phyloP scores from a whole-genome alignment of 495 filamentous ascomycete species.

The Xylaria nigripes region DNA sequence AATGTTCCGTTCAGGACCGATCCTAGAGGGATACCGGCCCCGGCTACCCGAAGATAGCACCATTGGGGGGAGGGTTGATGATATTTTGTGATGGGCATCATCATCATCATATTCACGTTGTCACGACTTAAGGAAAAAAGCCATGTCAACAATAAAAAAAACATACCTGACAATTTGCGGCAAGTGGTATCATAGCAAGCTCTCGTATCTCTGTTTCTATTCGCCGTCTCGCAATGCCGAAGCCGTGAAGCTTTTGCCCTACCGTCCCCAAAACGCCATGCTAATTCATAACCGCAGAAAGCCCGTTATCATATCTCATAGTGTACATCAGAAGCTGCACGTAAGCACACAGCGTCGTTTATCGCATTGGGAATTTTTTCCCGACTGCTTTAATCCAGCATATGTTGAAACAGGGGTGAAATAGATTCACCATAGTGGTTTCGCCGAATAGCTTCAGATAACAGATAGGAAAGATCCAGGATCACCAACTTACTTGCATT shows the following conservation, averaged over 20 bases:
- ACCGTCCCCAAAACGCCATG: slow-evolving; percentile 15
- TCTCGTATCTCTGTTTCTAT: slow-evolving; percentile 14
- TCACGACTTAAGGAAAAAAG: background rate
- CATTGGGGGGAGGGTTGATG: slow-evolving; percentile 27
- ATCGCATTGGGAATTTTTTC: background rate
- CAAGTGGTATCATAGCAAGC: slow-evolving; percentile 28
- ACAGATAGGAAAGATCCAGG: slow-evolving; percentile 76
- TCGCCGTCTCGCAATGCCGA: background rate
- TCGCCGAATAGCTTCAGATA: slow-evolving; percentile 86
- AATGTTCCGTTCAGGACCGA: slow-evolving; percentile 48
- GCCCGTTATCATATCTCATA: slow-evolving; percentile 10
- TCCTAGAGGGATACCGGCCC: slow-evolving; percentile 42
- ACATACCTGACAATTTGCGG: slow-evolving; percentile 14
- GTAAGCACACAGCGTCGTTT: background rate
- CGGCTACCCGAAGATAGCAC: slow-evolving; percentile 45
- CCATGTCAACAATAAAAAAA: background rate
- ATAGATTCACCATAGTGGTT: slow-evolving; percentile 92
- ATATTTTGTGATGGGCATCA: background rate
- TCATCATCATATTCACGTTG: background rate
- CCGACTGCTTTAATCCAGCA: slow-evolving; percentile 41
- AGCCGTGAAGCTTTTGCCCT: slow-evolving; percentile 9
- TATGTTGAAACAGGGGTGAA: slow-evolving; percentile 73
- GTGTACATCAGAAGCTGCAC: slow-evolving; percentile 9
- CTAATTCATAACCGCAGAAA: slow-evolving; percentile 5
- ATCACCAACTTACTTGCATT: slow-evolving; percentile 77